Conservation (phyloP, 352 stramenopile species). For the Pythium utonaiense region DNA sequence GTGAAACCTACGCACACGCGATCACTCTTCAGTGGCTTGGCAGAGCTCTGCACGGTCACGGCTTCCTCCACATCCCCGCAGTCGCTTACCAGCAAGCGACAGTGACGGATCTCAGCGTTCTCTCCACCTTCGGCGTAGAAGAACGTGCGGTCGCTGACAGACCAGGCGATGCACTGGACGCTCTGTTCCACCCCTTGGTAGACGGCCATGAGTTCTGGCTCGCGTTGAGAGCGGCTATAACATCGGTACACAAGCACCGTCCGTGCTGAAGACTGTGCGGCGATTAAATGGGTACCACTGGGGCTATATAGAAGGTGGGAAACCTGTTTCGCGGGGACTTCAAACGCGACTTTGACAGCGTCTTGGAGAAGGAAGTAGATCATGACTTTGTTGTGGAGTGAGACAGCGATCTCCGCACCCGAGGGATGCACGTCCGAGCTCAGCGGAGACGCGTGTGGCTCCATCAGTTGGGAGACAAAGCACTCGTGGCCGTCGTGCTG, state of each 20-base stretch:
- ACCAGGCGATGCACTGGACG: conserved; percentile 40
- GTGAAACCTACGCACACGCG: not conserved
- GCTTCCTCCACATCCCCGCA: conserved; percentile 38
- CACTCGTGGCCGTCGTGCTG: conserved; percentile 58
- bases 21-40: conserved; percentile 2
- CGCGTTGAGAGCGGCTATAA: conserved; percentile 36
- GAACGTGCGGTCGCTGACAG: conserved; percentile 46
- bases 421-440: conserved; percentile 58
- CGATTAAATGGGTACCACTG: conserved; percentile 48
- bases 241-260: conserved; percentile 50
- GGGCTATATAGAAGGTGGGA: conserved; percentile 58
- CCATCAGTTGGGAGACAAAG: conserved; percentile 46
- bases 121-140: conserved; percentile 35
- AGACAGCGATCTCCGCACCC: conserved; percentile 49
- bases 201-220: conserved; percentile 44
- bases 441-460: conserved; percentile 33
- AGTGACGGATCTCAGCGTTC: conserved; percentile 30
- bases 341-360: conserved; percentile 53
- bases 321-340: conserved; percentile 59
- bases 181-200: conserved; percentile 43
- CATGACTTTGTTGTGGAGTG: conserved; percentile 50
- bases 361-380: conserved; percentile 66
- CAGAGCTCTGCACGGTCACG: conserved; percentile 11
- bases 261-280: conserved; percentile 36
- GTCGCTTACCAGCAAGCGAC: conserved; percentile 28